These are phyloP conservation scores for Amaranthus cruentus DNA, from an alignment of 148 eudicot species.

Conservation along the genomic window DNA sequence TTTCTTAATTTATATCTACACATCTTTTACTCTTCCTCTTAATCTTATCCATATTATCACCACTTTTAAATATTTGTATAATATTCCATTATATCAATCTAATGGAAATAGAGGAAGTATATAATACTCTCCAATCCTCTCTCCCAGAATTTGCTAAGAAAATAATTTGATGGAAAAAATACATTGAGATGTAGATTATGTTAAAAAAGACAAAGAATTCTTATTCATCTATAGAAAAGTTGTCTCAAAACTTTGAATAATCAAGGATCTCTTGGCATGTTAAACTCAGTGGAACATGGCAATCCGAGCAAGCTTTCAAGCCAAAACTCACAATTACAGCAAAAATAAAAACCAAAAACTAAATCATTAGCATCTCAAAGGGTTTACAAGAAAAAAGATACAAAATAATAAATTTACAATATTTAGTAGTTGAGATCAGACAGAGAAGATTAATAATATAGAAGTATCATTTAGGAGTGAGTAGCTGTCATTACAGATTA, in stretches of 20 bases:
- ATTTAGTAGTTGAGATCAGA: conserved; percentile 1
- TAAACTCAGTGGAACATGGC: background rate
- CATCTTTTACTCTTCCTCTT: too few relatives aligned
- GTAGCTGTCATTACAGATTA: conserved; percentile 22
- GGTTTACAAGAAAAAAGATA: conserved; percentile 21
- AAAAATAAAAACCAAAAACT: background rate
- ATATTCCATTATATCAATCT: too few relatives aligned
- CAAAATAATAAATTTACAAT: conserved; percentile 14
- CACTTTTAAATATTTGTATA: too few relatives aligned
- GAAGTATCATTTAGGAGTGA: too few relatives aligned
- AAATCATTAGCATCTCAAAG: conserved; percentile 17
- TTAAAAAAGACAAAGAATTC: too few relatives aligned
- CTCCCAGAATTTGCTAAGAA: too few relatives aligned
- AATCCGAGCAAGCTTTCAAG: conserved; percentile 8
- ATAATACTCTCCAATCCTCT: too few relatives aligned
- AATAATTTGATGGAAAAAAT: too few relatives aligned
- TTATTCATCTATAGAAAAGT: background rate
- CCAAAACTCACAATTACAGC: conserved; percentile 8
- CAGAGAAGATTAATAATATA: background rate
- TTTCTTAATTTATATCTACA: too few relatives aligned
- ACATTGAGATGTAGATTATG: too few relatives aligned
- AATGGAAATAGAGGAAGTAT: too few relatives aligned
- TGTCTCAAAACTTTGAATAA: background rate
- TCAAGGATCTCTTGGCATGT: background rate
- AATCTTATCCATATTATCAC: too few relatives aligned